phyloP scores from a whole-genome alignment of 371 early-diverging fungal genomes.

The Mortierella sp. region DNA sequence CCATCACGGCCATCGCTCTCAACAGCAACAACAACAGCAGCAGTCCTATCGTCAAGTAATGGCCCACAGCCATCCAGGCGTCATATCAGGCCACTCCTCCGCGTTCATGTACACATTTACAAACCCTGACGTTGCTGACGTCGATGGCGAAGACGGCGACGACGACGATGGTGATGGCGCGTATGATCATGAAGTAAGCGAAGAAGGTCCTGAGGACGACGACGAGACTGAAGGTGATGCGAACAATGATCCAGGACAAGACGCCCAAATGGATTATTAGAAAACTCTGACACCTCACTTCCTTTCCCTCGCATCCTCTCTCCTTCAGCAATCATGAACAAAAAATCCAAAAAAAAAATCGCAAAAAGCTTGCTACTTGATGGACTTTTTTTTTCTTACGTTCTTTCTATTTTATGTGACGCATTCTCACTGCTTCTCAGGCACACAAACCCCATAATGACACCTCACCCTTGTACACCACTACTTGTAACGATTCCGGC shows the following conservation, averaged over 20 bases:
- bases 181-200: neutral
- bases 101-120: slow-evolving; percentile 1
- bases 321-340: neutral
- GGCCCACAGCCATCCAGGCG: neutral
- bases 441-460: neutral
- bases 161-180: neutral
- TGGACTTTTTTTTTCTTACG: neutral
- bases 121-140: neutral
- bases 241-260: neutral
- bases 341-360: neutral
- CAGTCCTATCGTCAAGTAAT: neutral
- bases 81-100: neutral
- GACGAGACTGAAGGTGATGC: neutral
- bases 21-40: neutral
- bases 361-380: neutral
- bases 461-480: neutral
- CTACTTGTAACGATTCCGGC: neutral
- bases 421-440: neutral
- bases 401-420: neutral
- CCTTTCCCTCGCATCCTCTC: neutral
- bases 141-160: too few species aligned
- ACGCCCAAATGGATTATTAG: neutral
- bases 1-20: neutral
- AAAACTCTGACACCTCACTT: neutral
- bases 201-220: neutral